Evolutionary conservation across 352 stramenopile species (phyloP).

Genomic region (Pythium utonaiense): DNA sequence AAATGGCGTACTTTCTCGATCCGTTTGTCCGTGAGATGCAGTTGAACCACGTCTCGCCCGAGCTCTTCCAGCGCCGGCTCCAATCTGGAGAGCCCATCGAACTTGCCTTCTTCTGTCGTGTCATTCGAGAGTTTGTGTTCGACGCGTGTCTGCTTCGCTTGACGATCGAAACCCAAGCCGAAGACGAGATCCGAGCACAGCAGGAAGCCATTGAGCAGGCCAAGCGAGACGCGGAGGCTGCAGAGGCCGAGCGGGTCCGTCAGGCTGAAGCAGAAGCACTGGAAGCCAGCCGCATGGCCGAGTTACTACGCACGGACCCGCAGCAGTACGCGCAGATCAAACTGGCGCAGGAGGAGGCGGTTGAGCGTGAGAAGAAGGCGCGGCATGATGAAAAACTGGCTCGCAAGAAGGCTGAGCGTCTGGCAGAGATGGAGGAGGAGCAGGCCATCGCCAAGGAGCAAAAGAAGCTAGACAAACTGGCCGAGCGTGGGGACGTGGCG

Average conservation of each 20-base stretch:
- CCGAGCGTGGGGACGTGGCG: conserved; percentile 29
- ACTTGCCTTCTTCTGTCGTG: conserved; percentile 45
- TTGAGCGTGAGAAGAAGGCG: conserved; percentile 29
- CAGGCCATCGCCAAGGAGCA: conserved; percentile 61
- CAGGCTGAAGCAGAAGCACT: conserved; percentile 18
- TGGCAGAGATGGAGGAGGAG: conserved; percentile 57
- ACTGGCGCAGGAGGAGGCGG: conserved; percentile 31
- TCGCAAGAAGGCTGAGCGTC: conserved; percentile 41
- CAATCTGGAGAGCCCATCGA: conserved; percentile 39
- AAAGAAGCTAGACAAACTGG: conserved; percentile 51
- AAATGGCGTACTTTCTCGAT: conserved; percentile 54
- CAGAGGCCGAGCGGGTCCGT: conserved; percentile 13
- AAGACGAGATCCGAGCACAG: conserved; percentile 30
- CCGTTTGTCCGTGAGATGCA: conserved; percentile 64
- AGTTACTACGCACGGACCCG: conserved; percentile 34
- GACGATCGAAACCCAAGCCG: conserved; percentile 38
- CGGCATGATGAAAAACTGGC: conserved; percentile 38
- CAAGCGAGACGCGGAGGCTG: conserved; percentile 12
- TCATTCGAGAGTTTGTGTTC: conserved; percentile 63
- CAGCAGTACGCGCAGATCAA: conserved; percentile 41
- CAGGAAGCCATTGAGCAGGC: conserved; percentile 15
- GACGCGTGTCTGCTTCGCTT: conserved; percentile 49
- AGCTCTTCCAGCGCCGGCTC: conserved; percentile 23
- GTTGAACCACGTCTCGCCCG: conserved; percentile 36
- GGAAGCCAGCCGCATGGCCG: conserved; percentile 30